phyloP scores from a whole-genome alignment of 1,284 basidiomycete genomes.

The Phylloporus gajari region DNA sequence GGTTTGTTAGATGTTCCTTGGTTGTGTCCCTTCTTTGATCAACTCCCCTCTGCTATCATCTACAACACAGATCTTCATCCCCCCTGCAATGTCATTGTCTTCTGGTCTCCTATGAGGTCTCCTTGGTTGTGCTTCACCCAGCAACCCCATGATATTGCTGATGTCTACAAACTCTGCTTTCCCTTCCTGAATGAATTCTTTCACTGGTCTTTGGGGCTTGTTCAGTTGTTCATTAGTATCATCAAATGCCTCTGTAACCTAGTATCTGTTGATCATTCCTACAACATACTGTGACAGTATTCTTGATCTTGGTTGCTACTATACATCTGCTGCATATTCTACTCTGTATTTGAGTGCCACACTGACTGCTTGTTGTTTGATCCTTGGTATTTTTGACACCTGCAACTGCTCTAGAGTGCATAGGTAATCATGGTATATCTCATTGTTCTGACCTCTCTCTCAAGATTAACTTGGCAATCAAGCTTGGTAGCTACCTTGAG shows the following conservation, averaged over 20 bases:
- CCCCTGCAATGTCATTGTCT: too few relatives aligned
- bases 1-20: slow-evolving; percentile 24
- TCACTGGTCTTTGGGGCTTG: slow-evolving; percentile 21
- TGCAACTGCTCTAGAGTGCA: slow-evolving; percentile 20
- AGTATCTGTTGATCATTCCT: neutral
- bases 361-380: slow-evolving; percentile 23
- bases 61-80: too few relatives aligned
- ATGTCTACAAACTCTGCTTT: neutral
- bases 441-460: slow-evolving; percentile 17
- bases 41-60: neutral
- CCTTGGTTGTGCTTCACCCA: neutral
- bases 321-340: neutral
- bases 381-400: slow-evolving; percentile 25
- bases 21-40: slow-evolving; percentile 17
- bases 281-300: slow-evolving; percentile 6
- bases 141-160: neutral
- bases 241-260: slow-evolving; percentile 15
- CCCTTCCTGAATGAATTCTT: slow-evolving; percentile 13
- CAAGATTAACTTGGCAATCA: slow-evolving; percentile 16
- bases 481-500: slow-evolving; percentile 25
- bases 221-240: slow-evolving; percentile 22
- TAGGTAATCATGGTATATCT: too few relatives aligned
- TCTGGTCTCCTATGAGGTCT: too few relatives aligned
- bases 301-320: slow-evolving; percentile 6
- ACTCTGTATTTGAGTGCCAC: too few relatives aligned